These are phyloP conservation scores for Agaricus sinodeliciosus DNA, from an alignment of 768 basidiomycete species.

Conservation along the genomic window DNA sequence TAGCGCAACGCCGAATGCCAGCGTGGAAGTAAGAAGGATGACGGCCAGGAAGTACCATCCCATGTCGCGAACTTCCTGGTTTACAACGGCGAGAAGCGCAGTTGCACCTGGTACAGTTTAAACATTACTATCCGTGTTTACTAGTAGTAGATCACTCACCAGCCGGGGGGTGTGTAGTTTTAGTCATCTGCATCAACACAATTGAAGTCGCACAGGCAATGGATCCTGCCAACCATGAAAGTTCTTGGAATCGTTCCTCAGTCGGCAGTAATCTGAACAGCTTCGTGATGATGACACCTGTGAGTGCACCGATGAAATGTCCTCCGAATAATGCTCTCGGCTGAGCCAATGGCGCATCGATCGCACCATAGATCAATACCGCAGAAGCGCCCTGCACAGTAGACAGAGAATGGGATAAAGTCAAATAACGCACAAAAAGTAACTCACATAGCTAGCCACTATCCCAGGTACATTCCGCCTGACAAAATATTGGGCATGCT, in stretches of 20 bases:
- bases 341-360: conserved; percentile 48
- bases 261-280: conserved; percentile 40
- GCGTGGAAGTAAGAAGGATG: conserved; percentile 38
- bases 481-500: conserved; percentile 40
- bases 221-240: conserved; percentile 44
- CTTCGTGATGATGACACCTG: conserved; percentile 45
- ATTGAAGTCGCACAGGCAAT: conserved; percentile 35
- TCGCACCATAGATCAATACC: conserved; percentile 45
- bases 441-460: conserved; percentile 41
- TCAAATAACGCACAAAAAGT: not conserved
- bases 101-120: conserved; percentile 35
- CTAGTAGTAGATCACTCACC: conserved; percentile 20
- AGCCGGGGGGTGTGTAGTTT: conserved; percentile 48
- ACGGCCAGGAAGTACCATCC: conserved; percentile 51
- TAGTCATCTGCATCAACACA: conserved; percentile 46
- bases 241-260: conserved; percentile 32
- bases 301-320: conserved; percentile 43
- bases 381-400: conserved; percentile 45
- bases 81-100: conserved; percentile 41
- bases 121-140: not conserved
- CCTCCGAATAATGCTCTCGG: conserved; percentile 45
- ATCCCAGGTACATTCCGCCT: conserved; percentile 38
- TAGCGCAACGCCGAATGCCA: conserved; percentile 39
- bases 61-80: conserved; percentile 32
- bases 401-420: not conserved